These are phyloP conservation scores for Malus hybrid DNA, from an alignment of 331 rosid species.

Conservation along the genomic window DNA sequence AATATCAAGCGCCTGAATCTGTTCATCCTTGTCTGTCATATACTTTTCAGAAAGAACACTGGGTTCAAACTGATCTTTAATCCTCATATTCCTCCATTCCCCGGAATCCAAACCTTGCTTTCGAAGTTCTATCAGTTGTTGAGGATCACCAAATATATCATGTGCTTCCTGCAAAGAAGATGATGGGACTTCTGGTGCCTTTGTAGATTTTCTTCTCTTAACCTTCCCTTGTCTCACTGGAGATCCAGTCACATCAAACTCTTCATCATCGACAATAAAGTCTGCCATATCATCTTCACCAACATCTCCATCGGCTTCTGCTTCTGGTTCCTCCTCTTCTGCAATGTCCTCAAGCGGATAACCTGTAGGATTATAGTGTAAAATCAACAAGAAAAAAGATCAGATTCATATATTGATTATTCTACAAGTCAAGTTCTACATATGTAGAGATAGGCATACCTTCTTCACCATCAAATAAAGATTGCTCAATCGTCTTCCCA, in stretches of 20 bases:
- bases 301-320: slow-evolving; percentile 84
- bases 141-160: slow-evolving; percentile 88
- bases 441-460: slow-evolving; percentile 30
- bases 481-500: slow-evolving; percentile 79
- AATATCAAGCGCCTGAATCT: slow-evolving; percentile 62
- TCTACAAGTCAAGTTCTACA: not conserved
- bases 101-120: slow-evolving; percentile 43
- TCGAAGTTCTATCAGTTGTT: slow-evolving; percentile 53
- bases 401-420: not conserved
- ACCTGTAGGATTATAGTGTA: slow-evolving; percentile 25
- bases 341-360: slow-evolving; percentile 81
- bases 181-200: slow-evolving; percentile 75
- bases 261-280: slow-evolving; percentile 85
- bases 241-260: slow-evolving; percentile 71
- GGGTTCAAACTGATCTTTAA: slow-evolving; percentile 96
- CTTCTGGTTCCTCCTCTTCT: slow-evolving; percentile 87
- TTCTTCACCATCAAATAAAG: slow-evolving; percentile 87
- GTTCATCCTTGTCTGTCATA: slow-evolving; percentile 88
- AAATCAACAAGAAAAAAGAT: slow-evolving; percentile 3
- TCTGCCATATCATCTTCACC: slow-evolving; percentile 98
- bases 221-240: slow-evolving; percentile 59
- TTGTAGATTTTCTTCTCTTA: slow-evolving; percentile 56
- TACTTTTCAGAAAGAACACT: slow-evolving; percentile 75
- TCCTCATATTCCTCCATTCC: slow-evolving; percentile 63
- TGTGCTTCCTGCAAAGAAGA: slow-evolving; percentile 92